Evolutionary conservation across 1,284 basidiomycete genomes (phyloP).

Genomic region (Pascua guehoae): DNA sequence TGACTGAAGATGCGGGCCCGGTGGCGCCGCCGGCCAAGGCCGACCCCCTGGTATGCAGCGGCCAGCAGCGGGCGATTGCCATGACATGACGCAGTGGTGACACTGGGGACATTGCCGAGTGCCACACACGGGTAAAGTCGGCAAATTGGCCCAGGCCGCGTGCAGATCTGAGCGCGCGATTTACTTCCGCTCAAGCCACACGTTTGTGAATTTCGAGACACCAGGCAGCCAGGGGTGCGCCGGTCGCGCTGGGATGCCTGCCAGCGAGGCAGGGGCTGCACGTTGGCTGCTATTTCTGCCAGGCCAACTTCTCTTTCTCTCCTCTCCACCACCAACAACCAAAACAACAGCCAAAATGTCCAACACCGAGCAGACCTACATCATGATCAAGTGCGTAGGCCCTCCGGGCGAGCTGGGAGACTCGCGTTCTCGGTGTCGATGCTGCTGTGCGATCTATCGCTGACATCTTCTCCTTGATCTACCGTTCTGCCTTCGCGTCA

Average conservation of each 20-base stretch:
- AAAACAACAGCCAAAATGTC: slow-evolving; percentile 43
- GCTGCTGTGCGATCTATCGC: not conserved
- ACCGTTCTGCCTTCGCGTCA: not conserved
- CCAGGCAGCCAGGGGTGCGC: not conserved
- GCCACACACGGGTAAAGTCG: too few relatives aligned
- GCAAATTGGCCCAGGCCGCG: too few relatives aligned
- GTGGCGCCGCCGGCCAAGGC: too few relatives aligned
- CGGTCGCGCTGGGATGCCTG: not conserved
- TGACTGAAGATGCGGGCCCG: too few relatives aligned
- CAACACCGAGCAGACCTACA: slow-evolving; percentile 53
- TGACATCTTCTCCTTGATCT: not conserved
- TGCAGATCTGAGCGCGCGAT: too few relatives aligned
- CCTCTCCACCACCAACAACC: slow-evolving; percentile 10
- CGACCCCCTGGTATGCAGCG: too few relatives aligned
- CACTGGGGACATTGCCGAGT: too few relatives aligned
- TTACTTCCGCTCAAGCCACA: too few relatives aligned
- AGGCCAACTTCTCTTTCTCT: not conserved
- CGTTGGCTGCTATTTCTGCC: too few relatives aligned
- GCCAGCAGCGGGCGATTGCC: too few relatives aligned
- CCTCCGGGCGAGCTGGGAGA: not conserved
- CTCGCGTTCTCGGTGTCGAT: not conserved
- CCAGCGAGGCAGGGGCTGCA: too few relatives aligned
- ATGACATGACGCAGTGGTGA: too few relatives aligned
- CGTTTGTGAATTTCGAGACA: not conserved
- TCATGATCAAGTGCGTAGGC: slow-evolving; percentile 53